Evolutionary conservation across 805 yeast genomes (phyloP), one percentile per base, ranked within the genome.

Genomic region (Pichia sporocuriosa): DNA sequence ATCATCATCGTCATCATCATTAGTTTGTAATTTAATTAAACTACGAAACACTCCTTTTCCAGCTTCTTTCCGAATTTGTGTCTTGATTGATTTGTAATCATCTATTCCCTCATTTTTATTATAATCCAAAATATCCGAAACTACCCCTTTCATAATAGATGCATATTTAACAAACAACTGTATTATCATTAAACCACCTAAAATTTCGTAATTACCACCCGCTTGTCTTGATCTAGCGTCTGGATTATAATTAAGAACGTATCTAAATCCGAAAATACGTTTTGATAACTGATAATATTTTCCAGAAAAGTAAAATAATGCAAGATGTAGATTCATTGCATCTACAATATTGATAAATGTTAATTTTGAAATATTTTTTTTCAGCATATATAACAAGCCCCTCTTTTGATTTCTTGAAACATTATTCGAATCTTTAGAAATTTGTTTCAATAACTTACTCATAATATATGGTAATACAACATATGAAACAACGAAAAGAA

Each of bases 291-390:
- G 79, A 62, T 89, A 89, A 59, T 82, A 93, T 23, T 79, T 72
- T 2, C 97, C 97, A 33, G 70, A 71, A 54, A 89, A 76, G 61
- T 90, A 90, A 58, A 90, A 90, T 0, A 84, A 28, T 0, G 95
- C 90, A 39, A 88, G 61, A 58, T 90, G 95, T 13, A 84, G 43
- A 52, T 84, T 83, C 57, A 78, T 62, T 6, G 84, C 42, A 1
- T 80, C 81, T 24, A 77, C 50, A 4, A 75, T 50, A 39, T 67
- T 65, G 15, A 70, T 55, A 50, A 72, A 74, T n/a, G 72, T 67
- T 6, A 65, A n/a, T 7, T 42, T 40, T 3, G 55, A 41, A 5
- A 62, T 30, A 4, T 39, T 16, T 6, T 35, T 42, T 26, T 42
- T 48, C 37, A 57, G 2, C 13, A 12, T 13, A 13, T 8, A 6